Percentiles rank a stretch among this genome's conserved stretches.
These are phyloP conservation scores for Colletotrichum truncatum DNA, from an alignment of 2,329 filamentous ascomycete species.

Conservation along the genomic window DNA sequence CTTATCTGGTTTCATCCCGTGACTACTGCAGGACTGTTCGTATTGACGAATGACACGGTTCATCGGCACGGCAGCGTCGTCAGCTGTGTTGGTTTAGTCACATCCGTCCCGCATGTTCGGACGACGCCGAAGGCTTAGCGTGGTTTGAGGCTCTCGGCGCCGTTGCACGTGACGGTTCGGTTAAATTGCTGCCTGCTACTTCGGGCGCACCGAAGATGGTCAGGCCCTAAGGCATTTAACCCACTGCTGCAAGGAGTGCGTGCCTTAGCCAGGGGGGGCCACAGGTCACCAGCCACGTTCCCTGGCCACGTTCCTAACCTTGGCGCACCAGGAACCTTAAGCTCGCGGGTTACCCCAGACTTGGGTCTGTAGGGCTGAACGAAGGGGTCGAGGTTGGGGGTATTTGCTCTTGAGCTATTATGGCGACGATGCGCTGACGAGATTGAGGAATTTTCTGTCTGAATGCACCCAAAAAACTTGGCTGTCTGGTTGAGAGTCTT, in stretches of 20 bases:
- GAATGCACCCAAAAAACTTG: background rate
- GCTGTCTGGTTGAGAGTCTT: background rate
- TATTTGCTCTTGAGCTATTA: constrained; percentile 18
- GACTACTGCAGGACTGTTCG: background rate
- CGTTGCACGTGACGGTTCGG: constrained; percentile 15
- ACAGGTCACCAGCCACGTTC: constrained; percentile 25
- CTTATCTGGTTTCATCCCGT: constrained; percentile 8
- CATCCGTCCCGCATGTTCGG: constrained; percentile 24
- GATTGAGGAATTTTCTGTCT: background rate
- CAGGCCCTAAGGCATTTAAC: constrained; percentile 17
- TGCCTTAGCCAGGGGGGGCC: background rate
- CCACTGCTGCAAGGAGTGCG: background rate
- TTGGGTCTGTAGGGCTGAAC: constrained; percentile 30
- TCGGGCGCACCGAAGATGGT: constrained; percentile 8
- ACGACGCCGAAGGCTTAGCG: constrained; percentile 33
- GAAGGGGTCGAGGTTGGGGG: constrained; percentile 20
- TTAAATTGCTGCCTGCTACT: constrained; percentile 8
- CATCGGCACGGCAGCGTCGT: constrained; percentile 29
- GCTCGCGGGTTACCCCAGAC: constrained; percentile 30
- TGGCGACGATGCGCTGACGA: background rate
- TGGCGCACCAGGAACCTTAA: constrained; percentile 21
- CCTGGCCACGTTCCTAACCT: constrained; percentile 27
- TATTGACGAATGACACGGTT: constrained; percentile 20
- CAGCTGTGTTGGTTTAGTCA: constrained; percentile 21
- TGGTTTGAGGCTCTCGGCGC: constrained; percentile 16